Base-by-base conservation (phyloP, 768 basidiomycete species). In the Mycena vitilis region DNA sequence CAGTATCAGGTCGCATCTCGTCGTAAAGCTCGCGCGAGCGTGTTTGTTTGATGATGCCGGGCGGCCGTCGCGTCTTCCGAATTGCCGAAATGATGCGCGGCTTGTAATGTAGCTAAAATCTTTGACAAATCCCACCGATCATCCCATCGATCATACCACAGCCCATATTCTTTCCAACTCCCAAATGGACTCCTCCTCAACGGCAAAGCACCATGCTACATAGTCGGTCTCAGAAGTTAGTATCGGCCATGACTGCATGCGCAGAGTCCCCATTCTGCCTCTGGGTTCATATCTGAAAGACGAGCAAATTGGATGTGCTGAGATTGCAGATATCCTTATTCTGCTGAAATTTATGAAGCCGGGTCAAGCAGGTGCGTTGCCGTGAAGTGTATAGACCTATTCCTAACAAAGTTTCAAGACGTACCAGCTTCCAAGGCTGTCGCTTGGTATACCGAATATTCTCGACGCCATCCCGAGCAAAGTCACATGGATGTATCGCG, bases 381-480 rank as follows among this genome's bases (percentile, higher is more conserved):
- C 52, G 34, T 36, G 12, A 11, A 10, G 9, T 53, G 36, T 36
- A 36, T 55, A 5, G 36, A 11, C 53, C n/a, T 37, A 20, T 10
- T 38, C 30, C n/a, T 55, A 36, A 53, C 34, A 18, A 36, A 53
- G 16, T 23, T 16, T 12, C 18, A 36, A 55, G 53, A 20, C 13
- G n/a, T 38, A 36, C 22, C 53, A 12, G 53, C 20, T 38, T 55
- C 53, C 23, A 12, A 47, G 18, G 65, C 59, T 42, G 20, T 60
- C 11, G 22, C 60, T 42, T 67, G 65, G 65, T 37, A 67, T 36
- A 52, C 48, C 51, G 18, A 52, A 23, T 67, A 67, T 45, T 47
- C 40, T 22, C n/a, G 47, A 36, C 65, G n/a, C 51, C 44, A 60
- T 52, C 59, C 58, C 22, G 44, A 60, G 30, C 11, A 22, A 40